Evolutionary conservation across 2,329 filamentous ascomycete species (phyloP).

Genomic region (Sclerotinia trifoliorum): DNA sequence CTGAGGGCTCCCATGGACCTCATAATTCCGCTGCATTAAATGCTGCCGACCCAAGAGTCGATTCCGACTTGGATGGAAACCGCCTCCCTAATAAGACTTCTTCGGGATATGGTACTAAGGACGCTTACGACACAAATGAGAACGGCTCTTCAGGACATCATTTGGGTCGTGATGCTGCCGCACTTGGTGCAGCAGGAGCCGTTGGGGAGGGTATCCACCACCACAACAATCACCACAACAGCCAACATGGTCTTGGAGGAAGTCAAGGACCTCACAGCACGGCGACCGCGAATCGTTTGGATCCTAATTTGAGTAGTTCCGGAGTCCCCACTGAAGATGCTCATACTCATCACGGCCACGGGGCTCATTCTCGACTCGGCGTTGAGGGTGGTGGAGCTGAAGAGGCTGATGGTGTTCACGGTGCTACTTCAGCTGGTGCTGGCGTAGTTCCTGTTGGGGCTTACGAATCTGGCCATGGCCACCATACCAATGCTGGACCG

Average conservation of each 20-base stretch:
- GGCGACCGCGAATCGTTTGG: slow-evolving; percentile 35
- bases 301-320: slow-evolving; percentile 31
- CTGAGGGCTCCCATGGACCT: slow-evolving; percentile 29
- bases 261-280: slow-evolving; percentile 32
- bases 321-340: slow-evolving; percentile 26
- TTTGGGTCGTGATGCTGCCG: slow-evolving; percentile 25
- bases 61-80: slow-evolving; percentile 29
- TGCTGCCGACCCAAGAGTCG: slow-evolving; percentile 35
- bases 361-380: slow-evolving; percentile 22
- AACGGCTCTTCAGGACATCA: slow-evolving; percentile 19
- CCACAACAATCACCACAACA: slow-evolving; percentile 29
- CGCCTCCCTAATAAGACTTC: slow-evolving; percentile 23
- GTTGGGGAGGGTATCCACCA: slow-evolving; percentile 26
- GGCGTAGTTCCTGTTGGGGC: slow-evolving; percentile 19
- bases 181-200: slow-evolving; percentile 23
- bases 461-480: slow-evolving; percentile 27
- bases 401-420: slow-evolving; percentile 31
- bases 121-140: slow-evolving; percentile 14
- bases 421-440: slow-evolving; percentile 24
- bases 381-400: slow-evolving; percentile 35
- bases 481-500: slow-evolving; percentile 39
- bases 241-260: not conserved
- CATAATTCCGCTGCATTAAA: slow-evolving; percentile 28
- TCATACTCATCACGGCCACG: slow-evolving; percentile 19
- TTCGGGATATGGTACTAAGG: slow-evolving; percentile 3